Percentiles rank a stretch among this genome's conserved stretches.
Conservation (phyloP, 2,329 filamentous ascomycete genomes). For the Penicillium vulpinum region DNA sequence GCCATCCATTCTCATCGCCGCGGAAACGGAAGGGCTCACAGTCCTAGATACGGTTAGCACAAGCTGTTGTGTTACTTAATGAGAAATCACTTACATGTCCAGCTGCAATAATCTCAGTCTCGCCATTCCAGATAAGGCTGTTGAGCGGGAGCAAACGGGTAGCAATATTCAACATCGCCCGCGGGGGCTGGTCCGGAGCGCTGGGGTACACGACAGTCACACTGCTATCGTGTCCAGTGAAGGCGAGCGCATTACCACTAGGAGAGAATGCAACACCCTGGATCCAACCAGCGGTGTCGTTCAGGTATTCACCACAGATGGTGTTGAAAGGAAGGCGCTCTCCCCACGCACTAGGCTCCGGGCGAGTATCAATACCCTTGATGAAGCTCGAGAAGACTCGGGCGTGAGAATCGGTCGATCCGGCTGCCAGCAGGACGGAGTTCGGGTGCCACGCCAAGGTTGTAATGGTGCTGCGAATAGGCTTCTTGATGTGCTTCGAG, state of each 20-base stretch:
- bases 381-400: conserved; percentile 94
- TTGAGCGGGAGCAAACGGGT: conserved; percentile 91
- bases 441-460: conserved; percentile 97
- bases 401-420: conserved; percentile 95
- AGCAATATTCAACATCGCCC: conserved; percentile 83
- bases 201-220: conserved; percentile 95
- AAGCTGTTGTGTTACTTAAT: background rate
- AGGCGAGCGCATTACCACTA: conserved; percentile 87
- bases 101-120: conserved; percentile 91
- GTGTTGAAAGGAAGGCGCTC: conserved; percentile 97
- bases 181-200: conserved; percentile 84
- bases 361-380: conserved; percentile 86
- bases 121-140: conserved; percentile 86
- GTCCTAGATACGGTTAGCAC: conserved; percentile 45
- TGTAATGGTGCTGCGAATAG: conserved; percentile 94
- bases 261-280: conserved; percentile 93
- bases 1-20: conserved; percentile 78
- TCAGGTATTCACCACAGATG: conserved; percentile 93
- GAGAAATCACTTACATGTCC: conserved; percentile 65
- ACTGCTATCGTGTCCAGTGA: conserved; percentile 92
- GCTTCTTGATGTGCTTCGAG: conserved; percentile 98
- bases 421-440: conserved; percentile 88
- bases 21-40: conserved; percentile 87
- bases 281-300: conserved; percentile 95
- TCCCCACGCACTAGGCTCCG: conserved; percentile 87